Percentiles rank a stretch among this genome's conserved stretches.
These are phyloP conservation scores for Botrytis fabae DNA, from an alignment of 2,329 filamentous ascomycete genomes.

Conservation along the genomic window DNA sequence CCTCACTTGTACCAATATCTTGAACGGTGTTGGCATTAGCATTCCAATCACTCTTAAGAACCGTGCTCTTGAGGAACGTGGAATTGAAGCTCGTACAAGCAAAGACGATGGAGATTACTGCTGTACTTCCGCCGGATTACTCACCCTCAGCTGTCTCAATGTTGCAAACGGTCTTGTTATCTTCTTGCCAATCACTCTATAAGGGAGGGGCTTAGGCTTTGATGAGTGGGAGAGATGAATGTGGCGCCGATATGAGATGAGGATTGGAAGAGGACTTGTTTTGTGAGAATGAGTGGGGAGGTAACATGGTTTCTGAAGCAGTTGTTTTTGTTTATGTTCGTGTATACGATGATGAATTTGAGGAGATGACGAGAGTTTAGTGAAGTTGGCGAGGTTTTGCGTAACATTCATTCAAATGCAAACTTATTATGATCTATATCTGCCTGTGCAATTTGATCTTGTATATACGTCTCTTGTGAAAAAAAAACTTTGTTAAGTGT, in stretches of 20 bases:
- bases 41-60: not conserved
- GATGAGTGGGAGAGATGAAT: not conserved
- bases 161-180: not conserved
- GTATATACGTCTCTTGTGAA: not conserved
- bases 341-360: not conserved
- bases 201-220: rapidly evolving
- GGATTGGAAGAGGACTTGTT: not conserved
- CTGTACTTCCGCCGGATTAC: not conserved
- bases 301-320: not conserved
- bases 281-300: not conserved
- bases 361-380: not conserved
- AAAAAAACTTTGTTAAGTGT: not conserved
- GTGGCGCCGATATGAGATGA: not conserved
- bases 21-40: not conserved
- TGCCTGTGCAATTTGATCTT: not conserved
- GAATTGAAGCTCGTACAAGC: not conserved
- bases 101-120: slow-evolving; percentile 3
- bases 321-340: not conserved
- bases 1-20: slow-evolving; percentile 1
- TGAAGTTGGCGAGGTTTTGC: not conserved
- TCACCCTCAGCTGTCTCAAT: not conserved
- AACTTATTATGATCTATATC: not conserved
- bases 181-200: not conserved
- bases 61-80: not conserved
- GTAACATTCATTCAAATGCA: slow-evolving; percentile 4